Percentiles rank a stretch among this genome's conserved stretches.
Evolutionary conservation across 257 asterid genomes (phyloP).

Genomic region (Solanum clarkiae): DNA sequence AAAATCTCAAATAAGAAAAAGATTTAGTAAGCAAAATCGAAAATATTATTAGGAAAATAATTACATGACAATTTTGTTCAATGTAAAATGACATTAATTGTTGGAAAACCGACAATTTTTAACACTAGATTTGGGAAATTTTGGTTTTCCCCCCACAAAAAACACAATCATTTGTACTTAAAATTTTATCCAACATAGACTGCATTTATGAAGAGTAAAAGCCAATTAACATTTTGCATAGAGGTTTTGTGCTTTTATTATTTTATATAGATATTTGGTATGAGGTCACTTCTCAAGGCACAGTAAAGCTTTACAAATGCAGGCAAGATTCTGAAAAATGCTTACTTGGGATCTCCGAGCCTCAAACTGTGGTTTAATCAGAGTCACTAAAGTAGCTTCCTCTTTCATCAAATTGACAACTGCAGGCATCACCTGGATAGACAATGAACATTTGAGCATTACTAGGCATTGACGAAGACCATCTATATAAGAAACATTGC

Average conservation of each 20-base stretch:
- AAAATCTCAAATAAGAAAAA: not conserved
- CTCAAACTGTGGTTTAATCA: slow-evolving; percentile 94
- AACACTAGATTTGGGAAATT: not conserved
- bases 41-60: too few relatives aligned
- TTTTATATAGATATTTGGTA: not conserved
- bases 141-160: not conserved
- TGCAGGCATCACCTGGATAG: slow-evolving; percentile 90
- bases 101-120: not conserved
- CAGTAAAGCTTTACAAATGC: not conserved
- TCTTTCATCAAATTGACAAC: slow-evolving; percentile 75
- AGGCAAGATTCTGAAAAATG: not conserved
- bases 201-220: not conserved
- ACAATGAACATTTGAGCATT: not conserved
- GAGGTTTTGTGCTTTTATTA: not conserved
- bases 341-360: slow-evolving; percentile 84
- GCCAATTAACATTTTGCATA: not conserved
- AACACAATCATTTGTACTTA: not conserved
- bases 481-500: not conserved
- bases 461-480: not conserved
- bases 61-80: not conserved
- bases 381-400: slow-evolving; percentile 55
- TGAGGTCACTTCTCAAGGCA: not conserved
- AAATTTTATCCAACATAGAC: not conserved
- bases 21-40: too few relatives aligned
- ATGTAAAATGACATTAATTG: not conserved